Conservation (phyloP, 176 grass and related monocot genomes). For the Chrysopogon serrulatus region DNA sequence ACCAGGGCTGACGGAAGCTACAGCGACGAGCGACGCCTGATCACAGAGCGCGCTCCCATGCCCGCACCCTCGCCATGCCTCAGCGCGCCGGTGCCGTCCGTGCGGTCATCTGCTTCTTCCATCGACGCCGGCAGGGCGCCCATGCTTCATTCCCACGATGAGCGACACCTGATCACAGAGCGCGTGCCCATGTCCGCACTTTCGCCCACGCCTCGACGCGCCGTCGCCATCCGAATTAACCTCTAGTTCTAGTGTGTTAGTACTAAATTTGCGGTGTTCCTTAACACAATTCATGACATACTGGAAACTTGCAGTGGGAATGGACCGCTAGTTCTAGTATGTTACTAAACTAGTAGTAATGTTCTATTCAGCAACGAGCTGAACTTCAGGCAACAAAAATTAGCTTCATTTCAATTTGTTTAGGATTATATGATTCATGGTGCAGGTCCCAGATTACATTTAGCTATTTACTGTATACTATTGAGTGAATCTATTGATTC, state of each 20-base stretch:
- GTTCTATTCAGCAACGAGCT: neutral
- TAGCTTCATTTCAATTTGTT: neutral
- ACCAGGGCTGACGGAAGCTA: neutral
- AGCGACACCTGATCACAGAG: neutral
- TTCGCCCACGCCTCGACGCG: neutral
- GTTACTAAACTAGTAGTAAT: too few species aligned
- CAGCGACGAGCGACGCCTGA: neutral
- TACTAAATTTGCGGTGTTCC: too few species aligned
- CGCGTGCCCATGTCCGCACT: neutral
- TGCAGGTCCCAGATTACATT: neutral
- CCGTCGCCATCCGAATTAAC: neutral
- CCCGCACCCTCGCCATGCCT: neutral
- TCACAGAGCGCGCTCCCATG: neutral
- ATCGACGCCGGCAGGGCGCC: constrained; percentile 6
- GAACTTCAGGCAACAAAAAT: neutral
- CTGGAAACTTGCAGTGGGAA: too few species aligned
- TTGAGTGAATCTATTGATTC: neutral
- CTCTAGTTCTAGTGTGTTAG: too few species aligned
- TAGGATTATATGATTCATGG: too few species aligned
- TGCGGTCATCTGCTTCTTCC: constrained; percentile 1
- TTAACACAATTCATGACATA: too few species aligned
- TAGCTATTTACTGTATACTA: neutral
- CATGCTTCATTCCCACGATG: neutral
- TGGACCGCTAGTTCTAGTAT: too few species aligned
- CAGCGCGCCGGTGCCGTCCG: neutral